Evolutionary conservation across 495 filamentous ascomycete genomes (phyloP), one percentile per base, ranked within the genome.

Genomic region (Trichoderma gamsii): DNA sequence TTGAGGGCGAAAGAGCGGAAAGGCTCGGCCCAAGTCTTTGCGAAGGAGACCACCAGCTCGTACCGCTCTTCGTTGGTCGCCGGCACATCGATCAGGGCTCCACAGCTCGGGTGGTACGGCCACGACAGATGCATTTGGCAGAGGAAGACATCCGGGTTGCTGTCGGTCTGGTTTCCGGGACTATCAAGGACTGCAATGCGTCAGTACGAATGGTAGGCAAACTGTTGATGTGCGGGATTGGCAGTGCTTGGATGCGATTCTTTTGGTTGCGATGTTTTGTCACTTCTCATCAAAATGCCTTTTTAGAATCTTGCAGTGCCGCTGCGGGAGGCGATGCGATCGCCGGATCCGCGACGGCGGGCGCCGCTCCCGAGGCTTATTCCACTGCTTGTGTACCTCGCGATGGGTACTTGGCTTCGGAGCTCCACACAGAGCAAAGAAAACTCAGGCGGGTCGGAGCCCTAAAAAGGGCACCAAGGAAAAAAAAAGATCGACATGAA

Each of bases 81-180:
- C 0, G 87, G 85, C 13, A 86, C 71, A 1, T 77, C 72, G 6
- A 78, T 69, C 0, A 73, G 73, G 21, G 65, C 56, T 32, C 0
- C 64, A 35, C 12, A 59, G 65, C 51, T 69, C 71, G 52, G 76
- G 68, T 75, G 72, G 49, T 74, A 16, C 0, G 85, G 82, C 83
- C 84, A 88, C 1, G 83, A 85, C 8, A 84, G 68, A 9, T 84
- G 77, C 7, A 88, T 73, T 68, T 87, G 86, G 69, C 78, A 81
- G 59, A 67, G 70, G 70, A 76, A 77, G 21, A 68, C 69, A 38
- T 65, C 67, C 25, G 44, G 51, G 56, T 32, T 21, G 25, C 65
- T 69, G 41, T 23, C 46, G n/a, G 4, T 43, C 35, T 51, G 51
- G 64, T 76, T 79, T 8, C 71, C 72, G 0, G 76, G 77, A 1